A percentile compares a stretch with the other conserved stretches of the same genome.
These are phyloP conservation scores for Phoma sp. DNA, from an alignment of 2,329 filamentous ascomycete genomes.

Conservation along the genomic window DNA sequence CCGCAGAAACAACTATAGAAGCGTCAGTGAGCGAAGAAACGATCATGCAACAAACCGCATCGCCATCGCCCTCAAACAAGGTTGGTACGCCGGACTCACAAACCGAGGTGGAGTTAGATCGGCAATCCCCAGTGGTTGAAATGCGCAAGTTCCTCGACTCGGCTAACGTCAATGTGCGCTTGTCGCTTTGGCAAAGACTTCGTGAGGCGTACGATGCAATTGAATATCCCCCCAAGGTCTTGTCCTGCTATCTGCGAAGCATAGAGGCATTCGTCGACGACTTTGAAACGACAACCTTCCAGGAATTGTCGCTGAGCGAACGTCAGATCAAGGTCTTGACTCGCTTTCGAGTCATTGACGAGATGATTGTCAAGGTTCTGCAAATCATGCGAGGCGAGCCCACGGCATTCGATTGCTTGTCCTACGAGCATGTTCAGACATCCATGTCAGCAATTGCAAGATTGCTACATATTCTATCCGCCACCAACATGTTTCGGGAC, in stretches of 20 bases:
- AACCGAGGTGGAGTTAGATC: conserved; percentile 7
- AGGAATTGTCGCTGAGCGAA: conserved; percentile 63
- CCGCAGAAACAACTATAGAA: neutral
- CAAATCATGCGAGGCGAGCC: conserved; percentile 68
- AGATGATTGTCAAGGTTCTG: conserved; percentile 75
- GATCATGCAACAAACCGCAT: conserved; percentile 13
- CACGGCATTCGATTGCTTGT: conserved; percentile 80
- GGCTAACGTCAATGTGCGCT: conserved; percentile 79
- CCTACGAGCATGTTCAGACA: conserved; percentile 76
- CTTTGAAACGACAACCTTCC: conserved; percentile 65
- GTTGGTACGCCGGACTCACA: conserved; percentile 3
- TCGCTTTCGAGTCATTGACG: conserved; percentile 79
- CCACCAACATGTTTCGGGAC: conserved; percentile 82
- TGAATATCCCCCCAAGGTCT: conserved; percentile 82
- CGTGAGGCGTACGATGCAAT: conserved; percentile 87
- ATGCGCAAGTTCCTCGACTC: conserved; percentile 84
- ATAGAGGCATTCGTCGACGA: conserved; percentile 83
- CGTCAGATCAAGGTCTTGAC: conserved; percentile 75
- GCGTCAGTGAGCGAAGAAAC: conserved; percentile 14
- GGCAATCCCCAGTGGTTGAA: conserved; percentile 63
- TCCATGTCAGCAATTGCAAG: conserved; percentile 75
- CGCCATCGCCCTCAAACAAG: conserved; percentile 18
- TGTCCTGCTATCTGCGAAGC: conserved; percentile 84
- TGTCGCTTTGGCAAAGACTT: conserved; percentile 91
- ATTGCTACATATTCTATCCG: conserved; percentile 77